Conservation (phyloP, 768 basidiomycete genomes). For the Leccinum fibrillosum region DNA sequence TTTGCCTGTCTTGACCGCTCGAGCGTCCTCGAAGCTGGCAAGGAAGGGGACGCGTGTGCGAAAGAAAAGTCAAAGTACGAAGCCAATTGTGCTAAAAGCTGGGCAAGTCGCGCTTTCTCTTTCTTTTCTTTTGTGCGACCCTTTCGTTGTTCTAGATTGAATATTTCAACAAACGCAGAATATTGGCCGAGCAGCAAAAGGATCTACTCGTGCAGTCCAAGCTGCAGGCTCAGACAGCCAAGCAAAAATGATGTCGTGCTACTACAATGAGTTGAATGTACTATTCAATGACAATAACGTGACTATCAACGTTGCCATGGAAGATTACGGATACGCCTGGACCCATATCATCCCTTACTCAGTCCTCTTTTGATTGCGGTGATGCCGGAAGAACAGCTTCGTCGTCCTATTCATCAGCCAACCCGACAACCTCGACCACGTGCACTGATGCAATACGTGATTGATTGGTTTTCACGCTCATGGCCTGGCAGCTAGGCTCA, state of each 20-base stretch:
- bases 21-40: constrained; percentile 70
- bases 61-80: constrained; percentile 60
- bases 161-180: constrained; percentile 90
- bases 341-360: neutral
- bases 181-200: constrained; percentile 78
- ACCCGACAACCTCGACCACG: neutral
- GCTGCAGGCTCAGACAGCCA: constrained; percentile 34
- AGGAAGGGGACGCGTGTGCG: constrained; percentile 60
- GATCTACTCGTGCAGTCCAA: constrained; percentile 54
- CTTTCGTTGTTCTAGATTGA: constrained; percentile 58
- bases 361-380: neutral
- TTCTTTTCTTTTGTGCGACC: neutral
- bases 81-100: constrained; percentile 79
- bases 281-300: neutral
- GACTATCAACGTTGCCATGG: neutral
- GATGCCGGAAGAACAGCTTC: neutral
- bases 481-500: neutral
- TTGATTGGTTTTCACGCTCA: neutral
- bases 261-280: neutral
- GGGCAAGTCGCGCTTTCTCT: constrained; percentile 53
- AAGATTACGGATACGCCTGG: neutral
- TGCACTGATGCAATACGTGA: neutral
- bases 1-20: constrained; percentile 77
- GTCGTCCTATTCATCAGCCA: neutral
- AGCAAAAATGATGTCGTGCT: constrained; percentile 13